phyloP scores from a whole-genome alignment of 2,329 filamentous ascomycete species.

The Hawksworthiomyces lignivorus region DNA sequence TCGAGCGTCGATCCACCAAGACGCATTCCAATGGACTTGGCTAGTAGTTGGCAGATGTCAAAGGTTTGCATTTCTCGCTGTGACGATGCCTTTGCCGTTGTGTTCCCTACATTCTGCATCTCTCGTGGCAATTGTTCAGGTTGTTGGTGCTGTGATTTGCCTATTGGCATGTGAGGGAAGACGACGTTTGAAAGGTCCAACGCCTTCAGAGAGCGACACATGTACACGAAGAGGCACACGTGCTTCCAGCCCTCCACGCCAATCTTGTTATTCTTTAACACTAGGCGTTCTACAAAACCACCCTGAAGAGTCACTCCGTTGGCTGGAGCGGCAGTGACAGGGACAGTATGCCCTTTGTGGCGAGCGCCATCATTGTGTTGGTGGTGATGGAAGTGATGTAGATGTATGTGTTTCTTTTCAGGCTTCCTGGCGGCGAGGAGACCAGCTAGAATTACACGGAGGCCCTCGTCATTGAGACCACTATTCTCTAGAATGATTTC shows the following conservation, averaged over 20 bases:
- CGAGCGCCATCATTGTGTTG: conserved; percentile 9
- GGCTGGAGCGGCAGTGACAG: conserved; percentile 19
- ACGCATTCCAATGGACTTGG: conserved; percentile 68
- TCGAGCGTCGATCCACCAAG: conserved; percentile 70
- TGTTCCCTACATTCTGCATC: conserved; percentile 1
- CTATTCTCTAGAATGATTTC: conserved; percentile 83
- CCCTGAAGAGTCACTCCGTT: conserved; percentile 41
- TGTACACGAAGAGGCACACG: conserved; percentile 80
- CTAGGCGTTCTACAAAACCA: conserved; percentile 78
- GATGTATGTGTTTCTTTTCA: conserved; percentile 44
- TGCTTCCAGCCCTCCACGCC: conserved; percentile 85
- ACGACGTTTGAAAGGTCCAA: conserved; percentile 80
- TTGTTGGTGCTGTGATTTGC: conserved; percentile 5
- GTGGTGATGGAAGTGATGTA: conserved; percentile 10
- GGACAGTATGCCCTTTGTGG: conserved; percentile 19
- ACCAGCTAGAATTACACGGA: conserved; percentile 79
- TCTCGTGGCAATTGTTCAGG: too few relatives aligned
- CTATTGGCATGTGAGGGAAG: conserved; percentile 47
- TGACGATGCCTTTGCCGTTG: conserved; percentile 1
- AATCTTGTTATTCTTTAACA: conserved; percentile 88
- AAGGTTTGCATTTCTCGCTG: conserved; percentile 21
- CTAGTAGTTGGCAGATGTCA: conserved; percentile 59
- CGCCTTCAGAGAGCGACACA: conserved; percentile 77
- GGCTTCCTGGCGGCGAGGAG: conserved; percentile 71
- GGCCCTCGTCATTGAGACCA: conserved; percentile 75